Evolutionary conservation across 1,284 basidiomycete species (phyloP).

Genomic region (Takashimella tepidaria): DNA sequence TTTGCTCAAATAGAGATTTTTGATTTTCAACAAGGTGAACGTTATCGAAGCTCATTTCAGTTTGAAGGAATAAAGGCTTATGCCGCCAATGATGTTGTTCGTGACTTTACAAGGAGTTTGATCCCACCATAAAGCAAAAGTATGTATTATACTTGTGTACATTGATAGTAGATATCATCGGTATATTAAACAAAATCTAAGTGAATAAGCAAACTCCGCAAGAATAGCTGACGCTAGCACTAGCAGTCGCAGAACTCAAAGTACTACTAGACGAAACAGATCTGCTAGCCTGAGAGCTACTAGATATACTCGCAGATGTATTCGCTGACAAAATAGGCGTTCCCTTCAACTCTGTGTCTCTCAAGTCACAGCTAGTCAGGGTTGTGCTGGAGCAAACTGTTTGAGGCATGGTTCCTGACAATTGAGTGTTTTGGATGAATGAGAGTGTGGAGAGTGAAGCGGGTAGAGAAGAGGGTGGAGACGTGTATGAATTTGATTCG

Average conservation of each 20-base stretch:
- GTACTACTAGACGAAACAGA: slow-evolving; percentile 4
- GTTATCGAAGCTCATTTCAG: no score
- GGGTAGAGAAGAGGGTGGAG: slow-evolving; percentile 34
- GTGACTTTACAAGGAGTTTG: no score
- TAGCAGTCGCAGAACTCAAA: not conserved
- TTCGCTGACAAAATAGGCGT: slow-evolving; percentile 1
- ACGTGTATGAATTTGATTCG: slow-evolving; percentile 33
- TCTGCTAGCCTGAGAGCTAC: not conserved
- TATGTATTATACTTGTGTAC: no score
- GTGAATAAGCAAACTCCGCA: no score
- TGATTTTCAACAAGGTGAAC: no score
- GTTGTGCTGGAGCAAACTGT: slow-evolving; percentile 23
- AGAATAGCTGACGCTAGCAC: not conserved
- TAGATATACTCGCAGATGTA: not conserved
- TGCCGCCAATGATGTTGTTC: no score
- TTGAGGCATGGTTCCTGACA: slow-evolving; percentile 29
- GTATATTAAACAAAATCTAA: no score
- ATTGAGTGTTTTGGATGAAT: slow-evolving; percentile 35
- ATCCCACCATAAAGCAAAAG: no score
- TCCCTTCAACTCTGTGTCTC: slow-evolving; percentile 25
- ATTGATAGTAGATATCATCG: no score
- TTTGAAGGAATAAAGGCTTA: no score
- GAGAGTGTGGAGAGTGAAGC: slow-evolving; percentile 28
- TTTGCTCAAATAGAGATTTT: no score
- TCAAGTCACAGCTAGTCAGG: slow-evolving; percentile 37